Percentiles rank a stretch among this genome's conserved stretches.
Conservation (phyloP, 768 basidiomycete genomes). For the Hericium alpestre region DNA sequence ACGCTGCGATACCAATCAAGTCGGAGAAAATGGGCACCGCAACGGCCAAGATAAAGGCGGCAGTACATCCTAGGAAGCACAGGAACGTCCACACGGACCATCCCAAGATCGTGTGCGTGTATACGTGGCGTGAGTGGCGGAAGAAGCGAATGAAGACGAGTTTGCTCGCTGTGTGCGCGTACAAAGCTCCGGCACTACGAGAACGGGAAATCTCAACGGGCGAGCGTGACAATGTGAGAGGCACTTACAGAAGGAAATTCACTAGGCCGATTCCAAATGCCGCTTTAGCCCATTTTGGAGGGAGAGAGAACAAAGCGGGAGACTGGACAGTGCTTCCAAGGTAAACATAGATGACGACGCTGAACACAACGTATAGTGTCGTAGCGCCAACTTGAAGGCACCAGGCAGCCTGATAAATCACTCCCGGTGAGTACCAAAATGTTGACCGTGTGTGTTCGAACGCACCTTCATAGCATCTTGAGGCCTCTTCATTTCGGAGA, state of each 20-base stretch:
- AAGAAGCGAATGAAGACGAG: constrained; percentile 43
- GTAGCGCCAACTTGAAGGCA: constrained; percentile 44
- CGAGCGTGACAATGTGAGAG: neutral
- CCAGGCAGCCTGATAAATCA: constrained; percentile 35
- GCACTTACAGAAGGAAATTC: constrained; percentile 39
- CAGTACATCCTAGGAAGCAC: constrained; percentile 29
- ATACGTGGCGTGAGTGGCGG: constrained; percentile 36
- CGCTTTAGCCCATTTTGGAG: constrained; percentile 39
- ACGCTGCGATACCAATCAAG: constrained; percentile 40
- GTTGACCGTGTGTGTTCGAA: neutral
- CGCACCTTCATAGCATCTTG: constrained; percentile 46
- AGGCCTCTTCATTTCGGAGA: constrained; percentile 43
- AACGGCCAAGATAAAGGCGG: constrained; percentile 37
- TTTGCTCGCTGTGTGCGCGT: constrained; percentile 43
- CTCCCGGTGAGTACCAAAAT: neutral
- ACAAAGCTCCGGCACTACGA: constrained; percentile 33
- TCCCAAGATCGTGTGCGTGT: constrained; percentile 39
- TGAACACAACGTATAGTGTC: constrained; percentile 38
- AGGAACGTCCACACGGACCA: constrained; percentile 38
- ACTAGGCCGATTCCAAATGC: constrained; percentile 37
- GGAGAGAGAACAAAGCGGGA: constrained; percentile 36
- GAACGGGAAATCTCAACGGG: neutral
- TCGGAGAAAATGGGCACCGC: constrained; percentile 47
- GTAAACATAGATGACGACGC: constrained; percentile 30
- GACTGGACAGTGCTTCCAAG: constrained; percentile 37